Percentiles rank a stretch among this genome's conserved stretches.
phyloP scores from a whole-genome alignment of 306 rosid species.

The Benincasa hispida region DNA sequence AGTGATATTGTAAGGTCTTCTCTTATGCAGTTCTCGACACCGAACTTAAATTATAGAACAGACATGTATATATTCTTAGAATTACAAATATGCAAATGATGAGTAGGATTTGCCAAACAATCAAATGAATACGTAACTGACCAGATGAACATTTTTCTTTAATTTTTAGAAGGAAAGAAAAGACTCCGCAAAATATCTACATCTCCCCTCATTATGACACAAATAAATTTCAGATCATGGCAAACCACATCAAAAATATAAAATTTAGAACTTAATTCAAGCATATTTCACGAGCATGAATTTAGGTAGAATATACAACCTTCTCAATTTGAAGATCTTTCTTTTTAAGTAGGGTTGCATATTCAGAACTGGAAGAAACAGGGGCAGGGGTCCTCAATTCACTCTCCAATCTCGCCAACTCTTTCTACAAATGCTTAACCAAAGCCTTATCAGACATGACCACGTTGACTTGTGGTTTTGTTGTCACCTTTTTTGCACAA shows the following conservation, averaged over 20 bases:
- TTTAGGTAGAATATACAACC: conserved; percentile 23
- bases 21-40: background rate
- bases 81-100: no score
- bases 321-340: no score
- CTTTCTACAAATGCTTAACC: conserved; percentile 91
- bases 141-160: background rate
- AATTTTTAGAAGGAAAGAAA: background rate
- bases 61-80: no score
- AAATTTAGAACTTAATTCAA: background rate
- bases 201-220: background rate
- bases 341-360: no score
- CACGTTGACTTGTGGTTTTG: conserved; percentile 94
- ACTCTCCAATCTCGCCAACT: no score
- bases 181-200: background rate
- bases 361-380: no score
- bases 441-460: conserved; percentile 97
- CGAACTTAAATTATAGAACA: no score
- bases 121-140: background rate
- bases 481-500: conserved; percentile 94
- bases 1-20: background rate
- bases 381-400: no score
- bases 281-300: background rate
- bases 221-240: no score
- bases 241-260: background rate
- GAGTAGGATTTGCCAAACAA: no score